Conservation (phyloP, 495 filamentous ascomycete species). For the Hyaloscypha variabilis region DNA sequence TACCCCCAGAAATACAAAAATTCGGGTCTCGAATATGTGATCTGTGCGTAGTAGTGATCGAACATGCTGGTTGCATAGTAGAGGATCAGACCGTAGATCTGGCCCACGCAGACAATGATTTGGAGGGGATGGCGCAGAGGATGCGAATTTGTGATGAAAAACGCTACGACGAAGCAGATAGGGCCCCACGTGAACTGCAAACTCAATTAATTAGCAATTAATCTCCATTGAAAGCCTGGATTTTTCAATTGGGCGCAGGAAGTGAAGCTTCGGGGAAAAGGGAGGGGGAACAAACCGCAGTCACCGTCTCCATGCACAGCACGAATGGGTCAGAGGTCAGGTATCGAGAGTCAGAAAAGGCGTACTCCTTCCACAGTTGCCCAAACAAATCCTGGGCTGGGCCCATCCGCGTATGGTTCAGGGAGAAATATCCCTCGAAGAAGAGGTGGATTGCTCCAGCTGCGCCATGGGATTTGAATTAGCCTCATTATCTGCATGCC, state of each 20-base stretch:
- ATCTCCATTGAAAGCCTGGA: not conserved
- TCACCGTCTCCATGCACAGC: slow-evolving; percentile 58
- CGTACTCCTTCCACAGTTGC: slow-evolving; percentile 66
- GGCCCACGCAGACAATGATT: slow-evolving; percentile 54
- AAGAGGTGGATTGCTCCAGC: slow-evolving; percentile 57
- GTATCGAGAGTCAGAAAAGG: slow-evolving; percentile 61
- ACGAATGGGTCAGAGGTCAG: slow-evolving; percentile 54
- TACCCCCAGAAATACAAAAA: slow-evolving; percentile 58
- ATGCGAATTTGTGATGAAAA: slow-evolving; percentile 46
- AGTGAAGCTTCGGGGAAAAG: not conserved
- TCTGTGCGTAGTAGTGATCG: slow-evolving; percentile 44
- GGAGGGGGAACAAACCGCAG: slow-evolving; percentile 39
- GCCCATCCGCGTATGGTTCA: slow-evolving; percentile 46
- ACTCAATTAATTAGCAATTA: slow-evolving; percentile 45
- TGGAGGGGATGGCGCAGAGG: slow-evolving; percentile 58
- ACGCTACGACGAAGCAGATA: slow-evolving; percentile 52
- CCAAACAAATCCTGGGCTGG: slow-evolving; percentile 49
- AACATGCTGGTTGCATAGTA: slow-evolving; percentile 61
- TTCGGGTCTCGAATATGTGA: slow-evolving; percentile 56
- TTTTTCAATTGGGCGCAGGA: too few species aligned
- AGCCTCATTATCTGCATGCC: not conserved
- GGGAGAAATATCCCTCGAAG: slow-evolving; percentile 59
- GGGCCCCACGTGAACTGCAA: slow-evolving; percentile 59
- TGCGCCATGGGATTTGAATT: slow-evolving; percentile 21
- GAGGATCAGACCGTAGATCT: slow-evolving; percentile 60